These are phyloP conservation scores for Podila horticola DNA, from an alignment of 192 early-diverging fungal genomes.

Conservation along the genomic window DNA sequence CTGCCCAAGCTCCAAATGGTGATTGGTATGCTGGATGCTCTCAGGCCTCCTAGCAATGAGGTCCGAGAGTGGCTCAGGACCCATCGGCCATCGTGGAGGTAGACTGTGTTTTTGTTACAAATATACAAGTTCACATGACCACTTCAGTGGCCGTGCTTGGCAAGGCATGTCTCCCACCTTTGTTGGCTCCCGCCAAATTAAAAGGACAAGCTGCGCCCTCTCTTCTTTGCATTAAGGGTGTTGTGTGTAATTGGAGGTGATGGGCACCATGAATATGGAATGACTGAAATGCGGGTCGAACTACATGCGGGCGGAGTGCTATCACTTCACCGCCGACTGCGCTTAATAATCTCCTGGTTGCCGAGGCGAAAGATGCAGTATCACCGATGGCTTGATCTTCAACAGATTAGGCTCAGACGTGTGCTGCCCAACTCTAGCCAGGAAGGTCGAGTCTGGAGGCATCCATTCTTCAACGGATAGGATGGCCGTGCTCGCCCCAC, in stretches of 20 bases:
- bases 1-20: background rate
- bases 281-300: conserved; percentile 42
- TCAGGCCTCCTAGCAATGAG: background rate
- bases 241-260: conserved; percentile 37
- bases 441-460: conserved; percentile 32
- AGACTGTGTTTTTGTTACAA: no score
- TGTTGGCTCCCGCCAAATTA: no score
- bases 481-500: conserved; percentile 34
- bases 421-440: conserved; percentile 34
- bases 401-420: conserved; percentile 22
- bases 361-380: conserved; percentile 34
- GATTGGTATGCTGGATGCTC: background rate
- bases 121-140: no score
- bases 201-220: no score
- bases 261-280: conserved; percentile 36
- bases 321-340: conserved; percentile 32
- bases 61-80: background rate
- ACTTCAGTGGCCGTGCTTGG: no score
- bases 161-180: no score
- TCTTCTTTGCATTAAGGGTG: no score
- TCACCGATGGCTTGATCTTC: conserved; percentile 28
- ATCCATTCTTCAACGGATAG: conserved; percentile 39
- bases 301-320: conserved; percentile 34
- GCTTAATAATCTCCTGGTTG: conserved; percentile 39
- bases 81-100: background rate